phyloP scores from a whole-genome alignment of 2,329 filamentous ascomycete species.

The Hypocreales sp. region DNA sequence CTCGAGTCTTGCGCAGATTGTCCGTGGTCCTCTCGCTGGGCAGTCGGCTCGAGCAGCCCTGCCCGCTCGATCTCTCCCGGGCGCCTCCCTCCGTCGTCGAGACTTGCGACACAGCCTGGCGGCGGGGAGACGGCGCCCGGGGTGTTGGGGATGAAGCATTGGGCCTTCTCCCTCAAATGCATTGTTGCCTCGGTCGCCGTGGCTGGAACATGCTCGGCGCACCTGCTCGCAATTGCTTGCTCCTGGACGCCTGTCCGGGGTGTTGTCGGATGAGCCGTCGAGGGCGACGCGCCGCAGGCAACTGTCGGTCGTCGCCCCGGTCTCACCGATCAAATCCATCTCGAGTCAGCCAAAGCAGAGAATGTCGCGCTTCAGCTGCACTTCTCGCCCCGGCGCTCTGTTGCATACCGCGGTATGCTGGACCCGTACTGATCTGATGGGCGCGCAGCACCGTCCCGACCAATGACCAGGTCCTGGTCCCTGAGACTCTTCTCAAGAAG shows the following conservation, averaged over 20 bases:
- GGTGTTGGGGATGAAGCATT: conserved; percentile 67
- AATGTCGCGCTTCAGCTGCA: conserved; percentile 87
- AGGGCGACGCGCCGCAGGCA: too few species aligned
- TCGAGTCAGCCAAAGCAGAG: conserved; percentile 80
- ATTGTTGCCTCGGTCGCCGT: conserved; percentile 40
- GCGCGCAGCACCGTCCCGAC: conserved; percentile 69
- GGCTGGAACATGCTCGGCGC: conserved; percentile 12
- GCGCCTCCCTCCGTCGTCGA: conserved; percentile 40
- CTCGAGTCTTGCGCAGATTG: conserved; percentile 49
- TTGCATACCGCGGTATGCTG: conserved; percentile 46
- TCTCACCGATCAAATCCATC: conserved; percentile 70
- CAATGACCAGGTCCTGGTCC: conserved; percentile 89
- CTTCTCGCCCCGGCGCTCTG: conserved; percentile 76
- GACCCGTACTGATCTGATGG: conserved; percentile 66
- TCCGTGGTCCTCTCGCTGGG: conserved; percentile 74
- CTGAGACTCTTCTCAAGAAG: conserved; percentile 99
- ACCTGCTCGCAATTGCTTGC: conserved; percentile 17
- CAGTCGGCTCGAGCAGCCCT: conserved; percentile 19
- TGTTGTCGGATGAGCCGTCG: conserved; percentile 61
- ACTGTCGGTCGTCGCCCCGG: background rate
- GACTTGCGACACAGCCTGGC: conserved; percentile 29
- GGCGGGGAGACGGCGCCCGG: conserved; percentile 44
- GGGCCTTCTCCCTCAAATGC: conserved; percentile 57
- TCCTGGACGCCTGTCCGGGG: conserved; percentile 35
- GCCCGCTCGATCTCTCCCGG: conserved; percentile 70